Conservation (phyloP, 2,329 filamentous ascomycete genomes). For the Stemphylium lycopersici region DNA sequence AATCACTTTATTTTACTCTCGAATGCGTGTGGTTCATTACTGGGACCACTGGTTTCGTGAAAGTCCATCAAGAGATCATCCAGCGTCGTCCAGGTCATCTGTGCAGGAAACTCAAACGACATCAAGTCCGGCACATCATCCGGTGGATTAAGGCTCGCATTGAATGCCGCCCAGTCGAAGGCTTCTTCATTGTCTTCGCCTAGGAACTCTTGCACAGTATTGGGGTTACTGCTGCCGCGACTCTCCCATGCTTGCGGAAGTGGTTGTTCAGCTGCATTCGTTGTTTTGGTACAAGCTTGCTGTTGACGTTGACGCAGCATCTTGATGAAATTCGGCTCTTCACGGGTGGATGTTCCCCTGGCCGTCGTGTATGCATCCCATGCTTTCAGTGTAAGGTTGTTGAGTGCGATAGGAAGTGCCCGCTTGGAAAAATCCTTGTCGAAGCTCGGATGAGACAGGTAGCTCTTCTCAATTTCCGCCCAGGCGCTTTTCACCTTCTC, state of each 20-base stretch:
- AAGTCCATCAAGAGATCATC: slow-evolving; percentile 37
- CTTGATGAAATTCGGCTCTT: slow-evolving; percentile 33
- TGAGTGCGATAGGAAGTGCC: slow-evolving; percentile 52
- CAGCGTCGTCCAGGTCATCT: slow-evolving; percentile 40
- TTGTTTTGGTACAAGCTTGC: slow-evolving; percentile 1
- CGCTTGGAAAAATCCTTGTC: slow-evolving; percentile 42
- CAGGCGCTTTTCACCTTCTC: slow-evolving; percentile 49
- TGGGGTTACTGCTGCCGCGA: too few relatives aligned
- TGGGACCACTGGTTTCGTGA: background rate
- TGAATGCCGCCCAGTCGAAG: background rate
- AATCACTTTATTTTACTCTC: too few relatives aligned
- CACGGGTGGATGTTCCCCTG: slow-evolving; percentile 8
- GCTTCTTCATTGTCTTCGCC: background rate
- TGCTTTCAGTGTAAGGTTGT: slow-evolving; percentile 52
- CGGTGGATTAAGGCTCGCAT: slow-evolving; percentile 4
- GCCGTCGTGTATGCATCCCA: slow-evolving; percentile 47
- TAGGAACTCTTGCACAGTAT: too few relatives aligned
- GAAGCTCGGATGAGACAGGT: slow-evolving; percentile 52
- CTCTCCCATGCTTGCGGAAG: background rate
- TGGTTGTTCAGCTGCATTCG: background rate
- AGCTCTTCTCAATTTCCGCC: slow-evolving; percentile 54
- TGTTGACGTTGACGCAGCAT: slow-evolving; percentile 19
- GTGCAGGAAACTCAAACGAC: slow-evolving; percentile 20
- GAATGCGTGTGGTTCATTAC: too few relatives aligned
- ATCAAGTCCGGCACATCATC: background rate